Conservation (phyloP, 306 rosid genomes). For the Trifolium subterraneum region DNA sequence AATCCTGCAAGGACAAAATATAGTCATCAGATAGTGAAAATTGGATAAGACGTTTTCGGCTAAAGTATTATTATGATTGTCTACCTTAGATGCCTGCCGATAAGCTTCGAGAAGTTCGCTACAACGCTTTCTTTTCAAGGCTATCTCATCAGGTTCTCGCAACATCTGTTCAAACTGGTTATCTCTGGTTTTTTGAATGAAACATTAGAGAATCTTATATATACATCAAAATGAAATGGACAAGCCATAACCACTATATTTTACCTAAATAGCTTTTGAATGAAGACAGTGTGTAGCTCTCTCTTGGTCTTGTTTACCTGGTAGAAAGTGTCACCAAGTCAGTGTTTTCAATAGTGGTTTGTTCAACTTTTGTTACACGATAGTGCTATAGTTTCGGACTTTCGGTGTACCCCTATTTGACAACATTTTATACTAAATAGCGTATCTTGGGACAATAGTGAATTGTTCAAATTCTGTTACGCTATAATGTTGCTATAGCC, state of each 20-base stretch:
- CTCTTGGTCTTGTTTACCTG: conserved; percentile 96
- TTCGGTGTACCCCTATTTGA: too few species aligned
- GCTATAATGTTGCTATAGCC: too few species aligned
- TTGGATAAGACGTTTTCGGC: background rate
- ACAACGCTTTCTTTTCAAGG: conserved; percentile 83
- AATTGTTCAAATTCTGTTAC: too few species aligned
- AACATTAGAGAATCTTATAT: background rate
- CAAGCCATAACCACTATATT: conserved; percentile 7
- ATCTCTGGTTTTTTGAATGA: conserved; percentile 63
- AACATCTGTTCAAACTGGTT: conserved; percentile 93
- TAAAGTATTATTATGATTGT: conserved; percentile 21
- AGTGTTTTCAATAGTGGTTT: too few species aligned
- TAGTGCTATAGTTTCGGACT: too few species aligned
- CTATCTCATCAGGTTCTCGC: conserved; percentile 91
- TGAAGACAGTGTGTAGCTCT: conserved; percentile 94
- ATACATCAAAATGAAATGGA: conserved; percentile 1
- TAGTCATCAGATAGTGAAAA: conserved; percentile 31
- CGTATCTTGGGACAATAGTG: too few species aligned
- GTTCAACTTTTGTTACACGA: too few species aligned
- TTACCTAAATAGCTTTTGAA: conserved; percentile 91
- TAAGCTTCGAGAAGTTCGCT: conserved; percentile 85
- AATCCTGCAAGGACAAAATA: conserved; percentile 58
- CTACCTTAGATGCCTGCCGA: conserved; percentile 91
- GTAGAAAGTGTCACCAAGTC: too few species aligned
- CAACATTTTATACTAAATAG: too few species aligned